Percentiles rank a stretch among this genome's conserved stretches.
phyloP scores from a whole-genome alignment of 2,329 filamentous ascomycete species.

The Neocucurbitaria cava region DNA sequence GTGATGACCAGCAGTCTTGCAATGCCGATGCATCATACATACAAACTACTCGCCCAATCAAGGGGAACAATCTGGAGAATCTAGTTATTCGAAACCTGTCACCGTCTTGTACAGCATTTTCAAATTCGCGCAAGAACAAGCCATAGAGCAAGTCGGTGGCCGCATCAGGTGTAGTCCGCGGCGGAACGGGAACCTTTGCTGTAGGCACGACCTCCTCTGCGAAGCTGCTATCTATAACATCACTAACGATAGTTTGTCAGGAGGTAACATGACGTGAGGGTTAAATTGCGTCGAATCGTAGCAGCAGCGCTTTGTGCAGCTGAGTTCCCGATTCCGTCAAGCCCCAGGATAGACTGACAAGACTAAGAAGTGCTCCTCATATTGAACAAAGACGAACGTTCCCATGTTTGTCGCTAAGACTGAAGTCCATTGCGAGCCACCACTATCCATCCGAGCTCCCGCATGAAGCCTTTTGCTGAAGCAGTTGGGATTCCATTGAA shows the following conservation, averaged over 20 bases:
- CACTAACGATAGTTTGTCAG: too few relatives aligned
- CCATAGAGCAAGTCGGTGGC: conserved; percentile 89
- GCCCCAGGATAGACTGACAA: too few relatives aligned
- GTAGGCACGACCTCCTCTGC: conserved; percentile 93
- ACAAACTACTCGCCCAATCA: conserved; percentile 88
- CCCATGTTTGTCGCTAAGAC: too few relatives aligned
- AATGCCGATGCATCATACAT: too few relatives aligned
- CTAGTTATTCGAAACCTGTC: conserved; percentile 89
- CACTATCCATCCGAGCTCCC: neutral
- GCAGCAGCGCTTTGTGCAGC: too few relatives aligned
- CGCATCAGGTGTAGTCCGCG: conserved; percentile 82
- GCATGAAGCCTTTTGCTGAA: neutral
- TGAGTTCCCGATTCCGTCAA: too few relatives aligned
- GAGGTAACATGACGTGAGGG: too few relatives aligned
- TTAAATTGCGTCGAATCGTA: too few relatives aligned
- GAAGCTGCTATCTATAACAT: conserved; percentile 83
- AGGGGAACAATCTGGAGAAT: conserved; percentile 97
- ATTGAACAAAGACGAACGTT: too few relatives aligned
- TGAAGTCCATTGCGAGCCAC: too few relatives aligned
- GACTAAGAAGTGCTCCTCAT: too few relatives aligned
- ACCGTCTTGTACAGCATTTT: conserved; percentile 83
- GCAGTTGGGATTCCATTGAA: neutral
- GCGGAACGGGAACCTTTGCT: conserved; percentile 91
- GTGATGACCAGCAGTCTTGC: too few relatives aligned
- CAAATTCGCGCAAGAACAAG: conserved; percentile 92